These are phyloP conservation scores for Fonsecaea pedrosoi DNA, from an alignment of 2,329 filamentous ascomycete genomes.

Conservation along the genomic window DNA sequence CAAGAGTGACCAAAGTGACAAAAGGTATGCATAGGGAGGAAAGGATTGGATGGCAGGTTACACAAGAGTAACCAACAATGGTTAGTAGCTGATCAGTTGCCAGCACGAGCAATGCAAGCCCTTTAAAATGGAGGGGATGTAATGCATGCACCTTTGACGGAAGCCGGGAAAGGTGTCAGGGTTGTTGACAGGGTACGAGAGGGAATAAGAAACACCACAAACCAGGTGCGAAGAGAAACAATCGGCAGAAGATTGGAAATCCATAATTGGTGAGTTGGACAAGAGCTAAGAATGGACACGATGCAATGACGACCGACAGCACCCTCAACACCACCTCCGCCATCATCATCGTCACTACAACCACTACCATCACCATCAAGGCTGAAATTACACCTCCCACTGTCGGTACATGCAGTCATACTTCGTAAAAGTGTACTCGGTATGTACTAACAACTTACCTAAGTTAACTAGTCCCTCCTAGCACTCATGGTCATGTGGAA, in stretches of 20 bases:
- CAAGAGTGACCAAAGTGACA: constrained; percentile 16
- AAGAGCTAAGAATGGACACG: neutral
- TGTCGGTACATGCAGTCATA: constrained; percentile 10
- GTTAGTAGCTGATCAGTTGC: constrained; percentile 13
- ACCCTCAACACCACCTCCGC: neutral
- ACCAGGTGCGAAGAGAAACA: neutral
- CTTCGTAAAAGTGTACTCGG: neutral
- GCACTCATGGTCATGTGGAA: neutral
- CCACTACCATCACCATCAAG: neutral
- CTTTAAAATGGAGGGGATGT: constrained; percentile 1
- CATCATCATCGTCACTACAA: neutral
- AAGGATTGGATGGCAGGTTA: constrained; percentile 7
- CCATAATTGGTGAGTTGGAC: neutral
- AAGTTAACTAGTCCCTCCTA: too few relatives aligned
- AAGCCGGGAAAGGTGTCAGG: neutral
- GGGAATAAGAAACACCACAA: neutral
- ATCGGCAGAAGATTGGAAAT: neutral
- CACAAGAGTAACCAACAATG: constrained; percentile 12
- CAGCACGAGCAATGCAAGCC: constrained; percentile 5
- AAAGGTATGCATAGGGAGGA: neutral
- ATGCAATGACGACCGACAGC: neutral
- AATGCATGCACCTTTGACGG: neutral
- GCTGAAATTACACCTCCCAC: constrained; percentile 18
- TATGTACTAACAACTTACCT: neutral
- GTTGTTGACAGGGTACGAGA: neutral